Evolutionary conservation across 2,329 filamentous ascomycete species (phyloP).

Genomic region (Knufia fluminis): DNA sequence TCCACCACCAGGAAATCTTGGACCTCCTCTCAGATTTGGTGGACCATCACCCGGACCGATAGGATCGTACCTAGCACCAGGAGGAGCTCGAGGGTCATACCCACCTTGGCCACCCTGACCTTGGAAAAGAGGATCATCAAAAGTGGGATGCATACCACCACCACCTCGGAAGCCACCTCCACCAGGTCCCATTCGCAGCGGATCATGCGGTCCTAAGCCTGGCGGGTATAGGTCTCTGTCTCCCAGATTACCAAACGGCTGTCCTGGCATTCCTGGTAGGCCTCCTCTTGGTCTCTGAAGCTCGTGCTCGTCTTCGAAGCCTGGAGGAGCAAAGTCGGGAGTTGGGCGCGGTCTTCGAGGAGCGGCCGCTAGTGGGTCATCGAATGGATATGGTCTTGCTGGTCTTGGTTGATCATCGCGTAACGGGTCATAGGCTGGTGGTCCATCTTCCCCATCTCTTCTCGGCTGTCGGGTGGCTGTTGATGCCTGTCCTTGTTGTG

Average conservation of each 20-base stretch:
- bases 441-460: conserved; percentile 34
- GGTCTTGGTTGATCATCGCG: conserved; percentile 49
- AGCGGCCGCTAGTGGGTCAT: conserved; percentile 53
- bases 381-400: conserved; percentile 58
- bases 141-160: conserved; percentile 91
- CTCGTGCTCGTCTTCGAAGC: conserved; percentile 88
- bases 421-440: conserved; percentile 37
- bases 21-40: conserved; percentile 37
- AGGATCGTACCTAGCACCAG: conserved; percentile 87
- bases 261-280: conserved; percentile 27
- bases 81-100: conserved; percentile 66
- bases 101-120: conserved; percentile 45
- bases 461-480: conserved; percentile 26
- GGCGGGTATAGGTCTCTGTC: conserved; percentile 81
- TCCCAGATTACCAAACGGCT: conserved; percentile 53
- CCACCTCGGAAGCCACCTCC: conserved; percentile 53
- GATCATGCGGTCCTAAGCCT: conserved; percentile 76
- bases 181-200: conserved; percentile 58
- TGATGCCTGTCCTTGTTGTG: conserved; percentile 7
- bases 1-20: conserved; percentile 40
- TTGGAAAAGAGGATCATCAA: conserved; percentile 79
- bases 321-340: conserved; percentile 72
- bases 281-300: conserved; percentile 54
- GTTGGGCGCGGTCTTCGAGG: conserved; percentile 57
- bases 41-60: conserved; percentile 59